A percentile compares a stretch with the other conserved stretches of the same genome.
Conservation (phyloP, 106 monocot genomes). For the Phalaenopsis aphrodite region DNA sequence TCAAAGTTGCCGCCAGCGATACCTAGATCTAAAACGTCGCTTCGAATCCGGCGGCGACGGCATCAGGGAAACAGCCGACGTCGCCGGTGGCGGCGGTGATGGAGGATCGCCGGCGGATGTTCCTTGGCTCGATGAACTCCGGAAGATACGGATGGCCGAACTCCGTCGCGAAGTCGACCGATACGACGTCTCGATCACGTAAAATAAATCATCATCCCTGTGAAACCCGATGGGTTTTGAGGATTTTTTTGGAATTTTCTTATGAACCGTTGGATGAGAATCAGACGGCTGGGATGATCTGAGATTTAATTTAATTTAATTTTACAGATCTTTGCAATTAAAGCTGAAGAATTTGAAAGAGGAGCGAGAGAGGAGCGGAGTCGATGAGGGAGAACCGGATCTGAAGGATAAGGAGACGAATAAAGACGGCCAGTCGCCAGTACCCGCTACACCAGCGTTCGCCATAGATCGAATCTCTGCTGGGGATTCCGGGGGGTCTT, state of each 20-base stretch:
- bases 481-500: slow-evolving; percentile 33
- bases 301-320: slow-evolving; percentile 14
- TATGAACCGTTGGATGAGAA: slow-evolving; percentile 32
- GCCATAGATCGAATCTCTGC: slow-evolving; percentile 17
- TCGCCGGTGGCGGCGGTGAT: neutral
- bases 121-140: slow-evolving; percentile 77
- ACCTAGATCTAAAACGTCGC: slow-evolving; percentile 44
- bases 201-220: slow-evolving; percentile 11
- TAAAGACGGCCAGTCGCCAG: slow-evolving; percentile 16
- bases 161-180: slow-evolving; percentile 80
- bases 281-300: slow-evolving; percentile 16
- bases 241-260: neutral
- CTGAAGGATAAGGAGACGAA: slow-evolving; percentile 11
- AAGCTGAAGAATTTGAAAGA: slow-evolving; percentile 47
- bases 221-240: neutral
- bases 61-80: slow-evolving; percentile 8
- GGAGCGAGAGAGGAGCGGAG: slow-evolving; percentile 35
- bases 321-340: slow-evolving; percentile 54
- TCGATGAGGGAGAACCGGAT: slow-evolving; percentile 14
- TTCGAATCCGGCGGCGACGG: slow-evolving; percentile 25
- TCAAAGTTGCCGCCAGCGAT: slow-evolving; percentile 39
- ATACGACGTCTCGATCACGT: slow-evolving; percentile 78
- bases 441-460: neutral
- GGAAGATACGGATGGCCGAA: slow-evolving; percentile 80
- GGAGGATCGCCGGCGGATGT: slow-evolving; percentile 9